These are phyloP conservation scores for Alternaria solani DNA, from an alignment of 2,329 filamentous ascomycete species.

Conservation along the genomic window DNA sequence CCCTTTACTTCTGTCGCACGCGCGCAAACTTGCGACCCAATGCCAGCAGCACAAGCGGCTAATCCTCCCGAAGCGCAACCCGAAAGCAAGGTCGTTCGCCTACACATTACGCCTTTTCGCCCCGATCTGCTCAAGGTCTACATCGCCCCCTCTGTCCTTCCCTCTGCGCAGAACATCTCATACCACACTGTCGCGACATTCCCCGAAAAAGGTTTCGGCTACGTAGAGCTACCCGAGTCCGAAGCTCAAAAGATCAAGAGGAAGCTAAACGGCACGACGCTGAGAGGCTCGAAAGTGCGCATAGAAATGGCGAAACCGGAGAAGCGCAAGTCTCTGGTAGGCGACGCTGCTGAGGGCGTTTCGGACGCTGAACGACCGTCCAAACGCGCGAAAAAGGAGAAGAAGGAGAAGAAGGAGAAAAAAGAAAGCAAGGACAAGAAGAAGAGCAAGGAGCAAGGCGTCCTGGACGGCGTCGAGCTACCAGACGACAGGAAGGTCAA, in stretches of 20 bases:
- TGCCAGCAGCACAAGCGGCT: constrained; percentile 45
- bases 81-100: constrained; percentile 56
- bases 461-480: constrained; percentile 75
- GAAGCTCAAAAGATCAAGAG: constrained; percentile 92
- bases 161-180: constrained; percentile 79
- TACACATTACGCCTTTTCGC: constrained; percentile 90
- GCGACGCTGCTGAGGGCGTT: constrained; percentile 46
- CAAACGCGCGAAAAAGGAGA: constrained; percentile 55
- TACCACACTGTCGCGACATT: constrained; percentile 87
- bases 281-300: constrained; percentile 85
- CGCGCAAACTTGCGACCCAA: constrained; percentile 35
- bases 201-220: constrained; percentile 90
- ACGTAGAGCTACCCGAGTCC: constrained; percentile 78
- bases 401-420: constrained; percentile 57
- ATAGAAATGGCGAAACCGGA: constrained; percentile 81
- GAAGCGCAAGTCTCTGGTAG: constrained; percentile 57
- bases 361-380: constrained; percentile 60
- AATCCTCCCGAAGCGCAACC: constrained; percentile 25
- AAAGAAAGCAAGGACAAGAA: constrained; percentile 51
- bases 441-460: constrained; percentile 59
- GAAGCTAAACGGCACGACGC: constrained; percentile 84
- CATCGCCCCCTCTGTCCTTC: constrained; percentile 71
- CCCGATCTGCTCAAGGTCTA: constrained; percentile 75
- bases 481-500: constrained; percentile 80
- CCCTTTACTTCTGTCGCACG: constrained; percentile 20